These are phyloP conservation scores for Chlorella vulgaris DNA, from an alignment of 139 green algal species.

Conservation along the genomic window DNA sequence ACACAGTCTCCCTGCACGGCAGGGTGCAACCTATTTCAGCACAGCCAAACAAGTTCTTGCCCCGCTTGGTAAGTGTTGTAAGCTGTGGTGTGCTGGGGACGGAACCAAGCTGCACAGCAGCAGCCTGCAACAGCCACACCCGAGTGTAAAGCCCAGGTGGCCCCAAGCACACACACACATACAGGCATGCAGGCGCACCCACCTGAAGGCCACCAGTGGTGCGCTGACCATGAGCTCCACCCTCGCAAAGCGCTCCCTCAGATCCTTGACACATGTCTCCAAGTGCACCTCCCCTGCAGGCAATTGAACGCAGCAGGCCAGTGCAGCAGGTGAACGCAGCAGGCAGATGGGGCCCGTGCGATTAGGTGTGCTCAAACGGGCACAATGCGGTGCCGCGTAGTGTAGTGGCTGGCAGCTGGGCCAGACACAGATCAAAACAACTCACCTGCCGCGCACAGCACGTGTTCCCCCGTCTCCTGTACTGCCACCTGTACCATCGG, in stretches of 20 bases:
- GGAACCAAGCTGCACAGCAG: not conserved
- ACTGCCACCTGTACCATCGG: constrained; percentile 79
- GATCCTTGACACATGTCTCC: constrained; percentile 94
- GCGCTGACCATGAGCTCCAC: constrained; percentile 89
- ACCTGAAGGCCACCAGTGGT: constrained; percentile 91
- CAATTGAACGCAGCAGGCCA: not conserved
- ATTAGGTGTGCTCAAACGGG: not conserved
- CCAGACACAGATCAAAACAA: not conserved
- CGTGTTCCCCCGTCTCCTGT: constrained; percentile 81
- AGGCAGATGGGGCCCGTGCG: not conserved
- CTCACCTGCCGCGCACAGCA: constrained; percentile 81
- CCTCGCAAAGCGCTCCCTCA: constrained; percentile 90
- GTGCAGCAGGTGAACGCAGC: not conserved
- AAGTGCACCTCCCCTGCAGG: constrained; percentile 94
- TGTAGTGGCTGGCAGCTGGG: not conserved
- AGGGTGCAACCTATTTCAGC: not conserved
- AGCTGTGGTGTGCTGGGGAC: no score
- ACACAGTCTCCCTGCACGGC: constrained; percentile 30
- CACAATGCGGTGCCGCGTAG: not conserved
- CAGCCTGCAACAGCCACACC: not conserved
- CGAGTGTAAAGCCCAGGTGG: not conserved
- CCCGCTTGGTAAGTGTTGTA: no score
- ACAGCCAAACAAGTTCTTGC: not conserved
- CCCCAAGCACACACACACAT: not conserved
- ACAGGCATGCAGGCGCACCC: not conserved